phyloP scores from a whole-genome alignment of 2,329 filamentous ascomycete species.

The Phialophora tarda region DNA sequence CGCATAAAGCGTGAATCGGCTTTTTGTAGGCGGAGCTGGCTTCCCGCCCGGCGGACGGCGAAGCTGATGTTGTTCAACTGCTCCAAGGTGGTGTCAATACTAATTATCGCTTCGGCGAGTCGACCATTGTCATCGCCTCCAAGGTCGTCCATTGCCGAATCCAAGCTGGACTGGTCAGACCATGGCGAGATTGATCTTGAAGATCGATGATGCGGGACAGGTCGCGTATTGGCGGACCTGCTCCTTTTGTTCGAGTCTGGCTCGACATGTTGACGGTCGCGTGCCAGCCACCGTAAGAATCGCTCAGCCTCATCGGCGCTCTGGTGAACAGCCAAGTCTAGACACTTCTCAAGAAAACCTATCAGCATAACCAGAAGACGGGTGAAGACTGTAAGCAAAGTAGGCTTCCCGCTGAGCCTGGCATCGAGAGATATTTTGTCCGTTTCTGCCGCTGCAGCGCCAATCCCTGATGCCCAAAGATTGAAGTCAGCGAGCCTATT shows the following conservation, averaged over 20 bases:
- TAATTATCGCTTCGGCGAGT: conserved; percentile 7
- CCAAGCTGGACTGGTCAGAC: conserved; percentile 15
- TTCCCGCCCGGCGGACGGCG: conserved; percentile 9
- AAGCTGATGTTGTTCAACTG: conserved; percentile 10
- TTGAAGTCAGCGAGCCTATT: conserved; percentile 16
- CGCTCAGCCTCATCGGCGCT: not conserved
- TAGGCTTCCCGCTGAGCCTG: conserved; percentile 2
- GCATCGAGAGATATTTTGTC: conserved; percentile 6
- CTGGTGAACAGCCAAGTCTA: not conserved
- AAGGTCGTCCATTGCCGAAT: not conserved
- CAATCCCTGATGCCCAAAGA: conserved; percentile 12
- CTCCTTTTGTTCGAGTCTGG: not conserved
- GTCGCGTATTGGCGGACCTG: not conserved
- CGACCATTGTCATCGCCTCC: not conserved
- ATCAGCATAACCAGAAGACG: not conserved
- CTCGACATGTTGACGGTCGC: not conserved
- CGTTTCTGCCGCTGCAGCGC: not conserved
- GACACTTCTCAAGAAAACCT: not conserved
- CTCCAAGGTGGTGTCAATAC: conserved; percentile 2
- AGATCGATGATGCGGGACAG: not conserved
- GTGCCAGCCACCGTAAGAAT: not conserved
- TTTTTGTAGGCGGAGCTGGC: not conserved
- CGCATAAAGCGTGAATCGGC: conserved; percentile 4
- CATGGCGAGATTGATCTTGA: conserved; percentile 17
- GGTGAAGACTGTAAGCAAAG: not conserved